Conservation (phyloP, 306 rosid species). For the Canavalia ensiformis region DNA sequence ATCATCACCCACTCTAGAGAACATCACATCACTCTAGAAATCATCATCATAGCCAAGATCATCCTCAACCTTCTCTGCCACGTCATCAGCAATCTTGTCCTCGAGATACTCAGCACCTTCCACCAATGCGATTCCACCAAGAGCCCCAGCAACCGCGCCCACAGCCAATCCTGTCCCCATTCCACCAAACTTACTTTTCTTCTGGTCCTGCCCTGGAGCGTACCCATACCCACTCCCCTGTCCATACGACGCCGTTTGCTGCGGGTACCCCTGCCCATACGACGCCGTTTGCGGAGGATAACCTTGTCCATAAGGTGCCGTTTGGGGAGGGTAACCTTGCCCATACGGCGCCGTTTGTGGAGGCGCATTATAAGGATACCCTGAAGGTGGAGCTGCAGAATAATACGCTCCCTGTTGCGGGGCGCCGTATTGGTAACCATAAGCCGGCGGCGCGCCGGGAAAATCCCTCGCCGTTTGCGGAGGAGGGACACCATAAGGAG, state of each 20-base stretch:
- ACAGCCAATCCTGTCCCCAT: slow-evolving; percentile 97
- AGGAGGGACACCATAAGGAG: slow-evolving; percentile 70
- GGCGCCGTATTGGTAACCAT: slow-evolving; percentile 51
- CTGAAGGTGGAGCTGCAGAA: slow-evolving; percentile 22
- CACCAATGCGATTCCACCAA: slow-evolving; percentile 78
- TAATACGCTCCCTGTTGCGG: slow-evolving; percentile 53
- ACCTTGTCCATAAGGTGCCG: neutral
- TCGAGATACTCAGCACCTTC: slow-evolving; percentile 73
- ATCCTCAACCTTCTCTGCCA: slow-evolving; percentile 69
- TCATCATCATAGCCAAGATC: slow-evolving; percentile 56
- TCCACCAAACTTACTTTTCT: slow-evolving; percentile 76
- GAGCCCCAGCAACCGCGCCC: slow-evolving; percentile 76
- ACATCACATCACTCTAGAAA: neutral
- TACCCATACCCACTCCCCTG: slow-evolving; percentile 49
- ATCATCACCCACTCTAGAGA: no score
- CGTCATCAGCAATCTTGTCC: slow-evolving; percentile 75
- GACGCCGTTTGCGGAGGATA: slow-evolving; percentile 25
- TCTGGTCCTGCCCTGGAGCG: slow-evolving; percentile 53
- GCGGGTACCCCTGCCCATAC: neutral
- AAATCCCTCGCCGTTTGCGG: slow-evolving; percentile 58
- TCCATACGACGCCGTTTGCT: slow-evolving; percentile 40
- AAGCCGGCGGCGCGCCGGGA: slow-evolving; percentile 47
- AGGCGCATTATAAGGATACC: slow-evolving; percentile 45
- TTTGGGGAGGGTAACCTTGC: slow-evolving; percentile 31
- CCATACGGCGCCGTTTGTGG: neutral